Evolutionary conservation across 805 yeast species (phyloP).

Genomic region (Candida montana): DNA sequence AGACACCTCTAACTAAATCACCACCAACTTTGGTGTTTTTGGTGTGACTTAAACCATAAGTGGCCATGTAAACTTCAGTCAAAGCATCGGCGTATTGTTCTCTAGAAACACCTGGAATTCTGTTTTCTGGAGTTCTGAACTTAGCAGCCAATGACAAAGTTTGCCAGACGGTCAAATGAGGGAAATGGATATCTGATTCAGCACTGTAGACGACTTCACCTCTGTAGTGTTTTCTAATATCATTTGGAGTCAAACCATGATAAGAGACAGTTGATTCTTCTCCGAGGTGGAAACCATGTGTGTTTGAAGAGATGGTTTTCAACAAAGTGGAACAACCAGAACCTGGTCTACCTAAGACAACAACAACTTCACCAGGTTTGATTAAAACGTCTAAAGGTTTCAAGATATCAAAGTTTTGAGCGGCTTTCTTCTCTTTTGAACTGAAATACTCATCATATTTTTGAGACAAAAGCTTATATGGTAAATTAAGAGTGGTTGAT

Average conservation of each 20-base stretch:
- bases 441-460: slow-evolving; percentile 14
- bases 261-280: slow-evolving; percentile 41
- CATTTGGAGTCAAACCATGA: slow-evolving; percentile 42
- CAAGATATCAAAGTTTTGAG: slow-evolving; percentile 37
- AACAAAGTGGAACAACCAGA: slow-evolving; percentile 62
- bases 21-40: slow-evolving; percentile 62
- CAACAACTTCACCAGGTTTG: slow-evolving; percentile 62
- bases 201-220: slow-evolving; percentile 65
- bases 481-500: slow-evolving; percentile 47
- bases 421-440: slow-evolving; percentile 20
- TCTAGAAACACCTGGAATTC: slow-evolving; percentile 47
- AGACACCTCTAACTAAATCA: slow-evolving; percentile 62
- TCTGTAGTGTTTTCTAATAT: slow-evolving; percentile 42
- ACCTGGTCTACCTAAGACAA: slow-evolving; percentile 78
- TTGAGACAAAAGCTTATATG: slow-evolving; percentile 20
- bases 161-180: slow-evolving; percentile 57
- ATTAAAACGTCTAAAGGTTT: slow-evolving; percentile 51
- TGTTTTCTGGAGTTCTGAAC: slow-evolving; percentile 51
- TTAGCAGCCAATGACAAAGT: slow-evolving; percentile 51
- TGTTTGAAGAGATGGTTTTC: slow-evolving; percentile 49
- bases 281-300: slow-evolving; percentile 50
- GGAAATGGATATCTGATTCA: slow-evolving; percentile 60
- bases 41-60: slow-evolving; percentile 49
- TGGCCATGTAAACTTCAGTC: slow-evolving; percentile 48
- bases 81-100: slow-evolving; percentile 42